Percentiles rank a stretch among this genome's conserved stretches.
Conservation (phyloP, 2,329 filamentous ascomycete genomes). For the Allantophomopsis lycopodina region DNA sequence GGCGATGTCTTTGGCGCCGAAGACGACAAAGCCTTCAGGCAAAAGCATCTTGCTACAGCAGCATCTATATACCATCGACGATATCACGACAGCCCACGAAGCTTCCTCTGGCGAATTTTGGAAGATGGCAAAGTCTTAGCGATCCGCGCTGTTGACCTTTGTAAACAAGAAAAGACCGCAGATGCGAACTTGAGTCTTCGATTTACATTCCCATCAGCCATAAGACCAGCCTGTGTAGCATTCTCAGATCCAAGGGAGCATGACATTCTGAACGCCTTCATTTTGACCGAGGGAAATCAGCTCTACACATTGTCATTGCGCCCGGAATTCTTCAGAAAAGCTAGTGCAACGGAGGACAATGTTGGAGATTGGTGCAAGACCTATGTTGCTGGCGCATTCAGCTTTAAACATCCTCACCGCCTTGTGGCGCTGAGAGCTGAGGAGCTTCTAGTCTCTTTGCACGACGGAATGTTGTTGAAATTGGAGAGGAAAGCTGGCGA, state of each 20-base stretch:
- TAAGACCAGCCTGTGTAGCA: conserved; percentile 66
- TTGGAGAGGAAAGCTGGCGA: conserved; percentile 46
- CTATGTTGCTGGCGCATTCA: conserved; percentile 58
- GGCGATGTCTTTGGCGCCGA: conserved; percentile 30
- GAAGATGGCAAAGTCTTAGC: conserved; percentile 71
- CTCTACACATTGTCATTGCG: conserved; percentile 76
- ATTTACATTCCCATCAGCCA: conserved; percentile 60
- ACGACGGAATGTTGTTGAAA: conserved; percentile 62
- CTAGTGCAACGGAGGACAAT: conserved; percentile 55
- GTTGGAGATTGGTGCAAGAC: conserved; percentile 67
- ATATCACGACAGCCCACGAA: conserved; percentile 62
- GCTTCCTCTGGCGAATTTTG: conserved; percentile 82
- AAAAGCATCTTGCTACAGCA: conserved; percentile 59
- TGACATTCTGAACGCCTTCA: conserved; percentile 67
- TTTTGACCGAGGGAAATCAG: conserved; percentile 64
- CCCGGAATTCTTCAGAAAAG: conserved; percentile 67
- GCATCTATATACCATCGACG: conserved; percentile 77
- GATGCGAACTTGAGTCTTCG: conserved; percentile 67
- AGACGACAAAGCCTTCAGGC: conserved; percentile 62
- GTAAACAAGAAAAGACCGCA: conserved; percentile 46
- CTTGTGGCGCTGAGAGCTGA: conserved; percentile 61
- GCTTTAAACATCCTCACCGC: conserved; percentile 68
- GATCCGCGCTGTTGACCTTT: conserved; percentile 71
- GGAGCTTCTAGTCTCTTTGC: conserved; percentile 67
- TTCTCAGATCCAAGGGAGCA: conserved; percentile 69